Evolutionary conservation across 2,329 filamentous ascomycete species (phyloP).

Genomic region (Daldinia sp.): DNA sequence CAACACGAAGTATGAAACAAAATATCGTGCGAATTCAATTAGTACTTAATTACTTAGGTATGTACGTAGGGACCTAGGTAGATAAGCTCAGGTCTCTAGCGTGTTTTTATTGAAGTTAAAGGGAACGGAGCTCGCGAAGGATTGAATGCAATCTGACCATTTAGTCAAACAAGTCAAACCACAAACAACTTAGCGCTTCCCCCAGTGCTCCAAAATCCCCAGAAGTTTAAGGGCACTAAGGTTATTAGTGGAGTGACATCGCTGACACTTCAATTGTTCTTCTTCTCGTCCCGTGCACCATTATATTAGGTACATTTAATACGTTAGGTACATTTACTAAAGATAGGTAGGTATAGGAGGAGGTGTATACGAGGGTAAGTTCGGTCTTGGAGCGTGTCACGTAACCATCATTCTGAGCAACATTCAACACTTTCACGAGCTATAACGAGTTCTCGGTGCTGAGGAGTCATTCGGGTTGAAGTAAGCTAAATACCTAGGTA

Average conservation of each 20-base stretch:
- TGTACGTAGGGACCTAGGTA: neutral
- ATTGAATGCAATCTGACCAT: conserved; percentile 32
- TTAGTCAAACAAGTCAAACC: conserved; percentile 9
- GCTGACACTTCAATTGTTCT: conserved; percentile 13
- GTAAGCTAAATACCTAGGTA: conserved; percentile 7
- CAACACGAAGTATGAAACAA: conserved; percentile 16
- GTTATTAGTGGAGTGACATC: conserved; percentile 31
- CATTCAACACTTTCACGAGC: conserved; percentile 14
- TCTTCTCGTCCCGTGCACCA: conserved; percentile 17
- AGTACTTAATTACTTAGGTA: neutral
- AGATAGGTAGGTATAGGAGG: neutral
- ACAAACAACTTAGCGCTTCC: conserved; percentile 27
- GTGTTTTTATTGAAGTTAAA: neutral
- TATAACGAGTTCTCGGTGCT: conserved; percentile 7
- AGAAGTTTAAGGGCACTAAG: conserved; percentile 21
- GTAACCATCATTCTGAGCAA: conserved; percentile 36
- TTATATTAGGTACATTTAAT: neutral
- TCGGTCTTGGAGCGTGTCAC: conserved; percentile 22
- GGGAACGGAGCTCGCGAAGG: conserved; percentile 35
- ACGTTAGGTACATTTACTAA: conserved; percentile 6
- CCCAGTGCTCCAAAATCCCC: conserved; percentile 26
- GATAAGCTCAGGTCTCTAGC: conserved; percentile 16
- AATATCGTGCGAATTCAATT: conserved; percentile 10
- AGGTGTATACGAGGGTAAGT: neutral
- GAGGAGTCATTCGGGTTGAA: conserved; percentile 6